Conservation (phyloP, 257 asterid genomes). For the Cynanchum wilfordii region DNA sequence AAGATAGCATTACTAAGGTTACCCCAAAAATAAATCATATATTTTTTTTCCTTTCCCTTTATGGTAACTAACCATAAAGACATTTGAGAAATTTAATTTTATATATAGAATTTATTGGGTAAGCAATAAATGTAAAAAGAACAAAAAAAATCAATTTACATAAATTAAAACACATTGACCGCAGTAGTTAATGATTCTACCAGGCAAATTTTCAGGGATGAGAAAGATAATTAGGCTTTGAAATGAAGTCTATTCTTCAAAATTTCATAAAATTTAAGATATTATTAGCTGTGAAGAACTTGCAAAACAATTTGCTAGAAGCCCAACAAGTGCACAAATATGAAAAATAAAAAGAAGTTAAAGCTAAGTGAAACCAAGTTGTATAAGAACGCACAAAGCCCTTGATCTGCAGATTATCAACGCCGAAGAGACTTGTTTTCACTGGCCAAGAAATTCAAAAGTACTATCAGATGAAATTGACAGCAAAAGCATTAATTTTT, state of each 20-base stretch:
- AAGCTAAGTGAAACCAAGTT: constrained; percentile 1
- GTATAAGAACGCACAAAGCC: constrained; percentile 53
- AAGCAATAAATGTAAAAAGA: not conserved
- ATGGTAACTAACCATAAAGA: not conserved
- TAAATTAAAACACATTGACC: not conserved
- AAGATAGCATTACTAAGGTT: not conserved
- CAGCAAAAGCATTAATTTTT: not conserved
- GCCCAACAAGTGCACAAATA: not conserved
- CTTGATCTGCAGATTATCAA: constrained; percentile 58
- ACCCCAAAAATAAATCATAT: not conserved
- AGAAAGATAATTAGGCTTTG: not conserved
- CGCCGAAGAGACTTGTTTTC: constrained; percentile 47
- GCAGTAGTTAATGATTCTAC: not conserved
- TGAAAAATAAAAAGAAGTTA: not conserved
- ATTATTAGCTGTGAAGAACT: not conserved
- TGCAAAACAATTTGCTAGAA: not conserved
- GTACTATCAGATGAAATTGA: not conserved
- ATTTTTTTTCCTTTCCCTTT: not conserved
- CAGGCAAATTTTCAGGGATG: not conserved
- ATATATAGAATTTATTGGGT: not conserved
- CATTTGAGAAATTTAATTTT: not conserved
- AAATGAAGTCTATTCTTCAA: not conserved
- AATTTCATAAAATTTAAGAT: not conserved
- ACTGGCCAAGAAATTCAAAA: constrained; percentile 46
- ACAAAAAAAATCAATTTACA: not conserved